Base-by-base conservation (phyloP, 2,329 filamentous ascomycete genomes). In the Fusarium domesticum region DNA sequence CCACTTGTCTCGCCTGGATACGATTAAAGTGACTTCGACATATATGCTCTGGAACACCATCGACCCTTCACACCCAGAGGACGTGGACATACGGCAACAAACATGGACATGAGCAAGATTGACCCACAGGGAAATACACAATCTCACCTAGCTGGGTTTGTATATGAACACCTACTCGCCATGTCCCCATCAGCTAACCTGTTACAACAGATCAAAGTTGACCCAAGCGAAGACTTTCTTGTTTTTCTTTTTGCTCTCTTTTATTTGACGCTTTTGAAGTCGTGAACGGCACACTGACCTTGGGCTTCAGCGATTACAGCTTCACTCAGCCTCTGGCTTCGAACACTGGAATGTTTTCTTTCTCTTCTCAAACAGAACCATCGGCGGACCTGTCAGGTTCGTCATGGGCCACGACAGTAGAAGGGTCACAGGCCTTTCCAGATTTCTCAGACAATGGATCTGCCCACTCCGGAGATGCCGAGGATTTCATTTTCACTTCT, bases 391-490 rank as follows among this genome's bases (percentile, higher is more conserved):
- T 77, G 64, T 70, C 65, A 58, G 71, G 75, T 70, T 71, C 75
- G 63, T 69, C 75, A 61, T 81, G 78, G 78, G 77, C 74, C 58
- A 62, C 73, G 62, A 68, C 75, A 71, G 69, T 69, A 71, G 78
- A 81, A 75, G 76, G 76, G 61, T 60, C 75, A 77, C 78, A 80
- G 74, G 78, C 76, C 75, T 77, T 79, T 64, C 71, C 70, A 64
- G 72, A 75, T 54, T 75, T 72, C 63, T 67, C 72, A 62, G 73
- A 76, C 59, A 68, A 70, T 61, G 73, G 70, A 70, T 74, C 73
- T 52, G 66, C 67, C 55, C 69, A 71, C 55, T 66, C 70, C 58
- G 74, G 72, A 72, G 76, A 80, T 52, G 57, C 70, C 58, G 78
- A 80, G 69, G 77, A 80, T 44, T 77, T 70, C 65, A 64, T 74